Base-by-base conservation (phyloP, 2,329 filamentous ascomycete species). In the Elsinoe batatas region DNA sequence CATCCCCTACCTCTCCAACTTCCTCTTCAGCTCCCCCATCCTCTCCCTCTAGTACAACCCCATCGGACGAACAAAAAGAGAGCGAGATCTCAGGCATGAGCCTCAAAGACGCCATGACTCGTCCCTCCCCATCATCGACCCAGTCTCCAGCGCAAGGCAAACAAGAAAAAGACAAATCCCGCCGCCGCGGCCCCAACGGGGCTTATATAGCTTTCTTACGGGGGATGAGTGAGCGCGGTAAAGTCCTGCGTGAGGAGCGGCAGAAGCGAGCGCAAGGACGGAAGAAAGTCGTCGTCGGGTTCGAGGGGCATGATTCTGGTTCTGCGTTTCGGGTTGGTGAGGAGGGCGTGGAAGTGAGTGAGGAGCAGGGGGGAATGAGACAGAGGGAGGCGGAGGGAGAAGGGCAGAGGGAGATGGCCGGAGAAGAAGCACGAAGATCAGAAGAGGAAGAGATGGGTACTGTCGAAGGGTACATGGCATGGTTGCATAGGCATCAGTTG, bases 161-260 rank as follows among this genome's bases (percentile, higher is more conserved):
- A 12, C 26, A 37, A 33, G 47, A 38, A 17, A 15, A 38, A 35
- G 18, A 13, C 26, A 33, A 38, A 13, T 10, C 30, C 12, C 32
- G 33, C 5, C 3, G 5, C 4, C 32, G 35, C 15, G 47, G 47
- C 3, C 47, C 47, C 3, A 51, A 8, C 18, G 68, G 72, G 20
- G 75, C 72, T 65, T 81, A 82, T 61, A 63, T 71, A 7, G 53
- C 62, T 37, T 58, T 69, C 18, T 67, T 83, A 53, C 69, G 71
- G 57, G 61, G 69, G 1, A 67, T 81, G 60, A 82, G 77, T 54
- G 62, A 73, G 11, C 65, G 73, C 53, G 88, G 90, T 6, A 76
- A 79, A 42, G 58, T 67, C 50, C 85, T 79, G 69, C 79, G 88
- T 57, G 64, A 74, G 54, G 58, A 70, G 59, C 73, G 84, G 65